Conservation (phyloP, 306 rosid species). For the Ochetophila trinervis region DNA sequence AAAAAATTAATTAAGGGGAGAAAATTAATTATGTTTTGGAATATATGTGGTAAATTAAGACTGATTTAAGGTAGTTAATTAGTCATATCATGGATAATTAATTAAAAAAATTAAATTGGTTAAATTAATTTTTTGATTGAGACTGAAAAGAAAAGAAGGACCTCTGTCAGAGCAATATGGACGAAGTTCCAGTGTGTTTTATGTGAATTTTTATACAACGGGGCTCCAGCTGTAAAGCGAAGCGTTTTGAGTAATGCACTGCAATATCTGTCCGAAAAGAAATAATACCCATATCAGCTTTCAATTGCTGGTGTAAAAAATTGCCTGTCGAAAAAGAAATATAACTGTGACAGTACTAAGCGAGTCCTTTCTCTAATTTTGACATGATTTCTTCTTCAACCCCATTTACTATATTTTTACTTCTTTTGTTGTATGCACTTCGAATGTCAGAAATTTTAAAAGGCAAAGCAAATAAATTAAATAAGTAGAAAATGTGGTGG, state of each 20-base stretch:
- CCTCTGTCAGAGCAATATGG: conserved; percentile 2
- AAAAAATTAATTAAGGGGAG: neutral
- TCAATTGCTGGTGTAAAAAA: neutral
- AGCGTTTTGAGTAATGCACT: conserved; percentile 4
- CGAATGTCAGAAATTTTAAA: too few relatives aligned
- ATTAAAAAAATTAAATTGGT: neutral
- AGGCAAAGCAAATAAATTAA: too few relatives aligned
- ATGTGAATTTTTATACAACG: conserved; percentile 2
- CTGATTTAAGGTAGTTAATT: conserved; percentile 6
- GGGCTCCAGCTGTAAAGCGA: conserved; percentile 37
- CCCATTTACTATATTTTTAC: neutral
- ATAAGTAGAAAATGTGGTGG: too few relatives aligned
- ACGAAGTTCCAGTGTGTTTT: conserved; percentile 2
- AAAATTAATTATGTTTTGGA: neutral
- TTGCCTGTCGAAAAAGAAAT: conserved; percentile 7
- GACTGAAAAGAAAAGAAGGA: neutral
- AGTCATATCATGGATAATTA: neutral
- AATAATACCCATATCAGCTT: conserved; percentile 15
- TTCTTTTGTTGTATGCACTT: neutral
- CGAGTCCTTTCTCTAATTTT: neutral
- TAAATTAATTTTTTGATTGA: neutral
- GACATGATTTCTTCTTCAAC: neutral
- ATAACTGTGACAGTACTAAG: neutral
- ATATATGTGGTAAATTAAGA: neutral
- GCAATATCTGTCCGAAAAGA: conserved; percentile 4